Percentiles rank a stretch among this genome's conserved stretches.
Evolutionary conservation across 257 asterid genomes (phyloP).

Genomic region (Ophiorrhiza pumila): DNA sequence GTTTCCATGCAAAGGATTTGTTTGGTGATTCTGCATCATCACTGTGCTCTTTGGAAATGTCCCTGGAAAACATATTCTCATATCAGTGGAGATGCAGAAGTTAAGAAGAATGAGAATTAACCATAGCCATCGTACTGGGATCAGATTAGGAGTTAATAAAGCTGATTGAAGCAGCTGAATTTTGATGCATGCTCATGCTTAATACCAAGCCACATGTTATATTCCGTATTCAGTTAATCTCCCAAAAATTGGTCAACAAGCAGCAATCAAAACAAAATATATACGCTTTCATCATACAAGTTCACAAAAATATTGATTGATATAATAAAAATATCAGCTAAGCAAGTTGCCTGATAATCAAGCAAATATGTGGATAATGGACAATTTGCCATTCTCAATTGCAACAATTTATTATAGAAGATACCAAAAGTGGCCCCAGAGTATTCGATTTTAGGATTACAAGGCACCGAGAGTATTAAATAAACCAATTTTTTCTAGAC

Average conservation of each 20-base stretch:
- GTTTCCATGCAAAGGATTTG: conserved; percentile 59
- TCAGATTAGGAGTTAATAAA: not conserved
- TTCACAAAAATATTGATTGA: not conserved
- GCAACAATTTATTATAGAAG: not conserved
- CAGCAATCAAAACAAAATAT: not conserved
- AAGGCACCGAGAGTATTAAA: not conserved
- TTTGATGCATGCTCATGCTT: not conserved
- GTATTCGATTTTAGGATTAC: not conserved
- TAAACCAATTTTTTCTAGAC: not conserved
- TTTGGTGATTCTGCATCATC: conserved; percentile 32
- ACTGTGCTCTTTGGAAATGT: conserved; percentile 30
- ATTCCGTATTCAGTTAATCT: not conserved
- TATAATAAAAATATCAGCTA: not conserved
- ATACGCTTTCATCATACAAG: not conserved
- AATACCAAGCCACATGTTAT: not conserved
- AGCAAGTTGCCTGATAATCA: not conserved
- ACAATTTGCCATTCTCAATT: not conserved
- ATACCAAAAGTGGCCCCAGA: not conserved
- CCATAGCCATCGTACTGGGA: conserved; percentile 1
- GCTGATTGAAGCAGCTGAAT: not conserved
- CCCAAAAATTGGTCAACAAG: not conserved
- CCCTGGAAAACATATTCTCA: conserved; percentile 31
- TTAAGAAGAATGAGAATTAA: conserved; percentile 2
- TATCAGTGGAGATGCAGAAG: conserved; percentile 6
- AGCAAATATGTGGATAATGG: not conserved